Percentiles rank a stretch among this genome's conserved stretches.
These are phyloP conservation scores for Chytriomyces sp. DNA, from an alignment of 192 early-diverging fungal genomes.

Conservation along the genomic window DNA sequence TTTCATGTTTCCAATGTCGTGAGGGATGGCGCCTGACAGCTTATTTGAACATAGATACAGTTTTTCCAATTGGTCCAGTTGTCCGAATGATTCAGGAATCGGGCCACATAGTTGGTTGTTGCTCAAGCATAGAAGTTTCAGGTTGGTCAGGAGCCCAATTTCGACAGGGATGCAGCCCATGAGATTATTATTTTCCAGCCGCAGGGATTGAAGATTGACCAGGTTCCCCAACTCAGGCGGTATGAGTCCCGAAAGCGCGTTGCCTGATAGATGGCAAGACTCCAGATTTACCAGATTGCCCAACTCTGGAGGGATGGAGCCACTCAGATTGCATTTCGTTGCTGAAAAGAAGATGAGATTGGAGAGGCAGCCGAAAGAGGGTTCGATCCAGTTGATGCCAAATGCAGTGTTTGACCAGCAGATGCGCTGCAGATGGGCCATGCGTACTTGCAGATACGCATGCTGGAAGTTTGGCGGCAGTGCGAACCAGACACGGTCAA, in stretches of 20 bases:
- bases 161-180: neutral
- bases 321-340: neutral
- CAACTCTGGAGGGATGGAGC: neutral
- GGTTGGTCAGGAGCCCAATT: neutral
- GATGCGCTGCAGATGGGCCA: neutral
- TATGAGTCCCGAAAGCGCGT: neutral
- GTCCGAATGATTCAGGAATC: neutral
- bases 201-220: neutral
- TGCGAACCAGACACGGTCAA: constrained; percentile 16
- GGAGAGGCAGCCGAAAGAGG: neutral
- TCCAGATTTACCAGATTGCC: neutral
- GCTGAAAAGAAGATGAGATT: neutral
- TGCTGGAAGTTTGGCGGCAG: constrained; percentile 19
- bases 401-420: constrained; percentile 17
- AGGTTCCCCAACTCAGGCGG: constrained; percentile 1
- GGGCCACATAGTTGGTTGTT: neutral
- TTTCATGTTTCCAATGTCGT: neutral
- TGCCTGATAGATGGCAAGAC: neutral
- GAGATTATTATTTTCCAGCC: constrained; percentile 6
- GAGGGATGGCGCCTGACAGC: neutral
- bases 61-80: neutral
- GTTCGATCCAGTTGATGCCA: constrained; percentile 11
- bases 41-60: neutral
- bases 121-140: neutral
- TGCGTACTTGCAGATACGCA: neutral